Evolutionary conservation across 805 yeast genomes (phyloP), one percentile per base, ranked within the genome.

Genomic region (Trichomonascus vanleenenianus): DNA sequence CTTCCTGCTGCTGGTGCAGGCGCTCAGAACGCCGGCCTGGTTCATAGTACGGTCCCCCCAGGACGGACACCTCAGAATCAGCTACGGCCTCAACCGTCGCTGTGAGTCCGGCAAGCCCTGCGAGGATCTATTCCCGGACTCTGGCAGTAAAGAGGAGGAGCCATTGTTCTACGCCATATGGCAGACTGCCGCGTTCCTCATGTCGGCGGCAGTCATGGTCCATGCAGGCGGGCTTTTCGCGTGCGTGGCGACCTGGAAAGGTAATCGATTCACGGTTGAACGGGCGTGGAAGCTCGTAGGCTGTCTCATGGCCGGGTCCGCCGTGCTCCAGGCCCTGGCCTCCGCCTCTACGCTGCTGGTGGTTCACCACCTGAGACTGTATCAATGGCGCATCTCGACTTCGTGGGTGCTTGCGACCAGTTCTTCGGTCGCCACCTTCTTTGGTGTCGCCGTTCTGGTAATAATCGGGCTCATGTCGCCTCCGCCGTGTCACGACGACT

Each of bases 381-480:
- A n/a, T 16, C 19, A 34, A n/a, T 34, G 38, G 38, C 38, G 38
- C 12, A 34, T 34, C 11, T 14, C 20, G 8, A 34, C 14, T n/a
- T 14, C 20, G 4, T 34, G 38, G 38, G 38, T 18, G 11, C 16
- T 34, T 18, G 38, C 38, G 7, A 15, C 38, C 12, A 18, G 19
- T 10, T 34, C 38, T 4, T 34, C 19, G 19, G 38, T 34, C 19
- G 7, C 15, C 11, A n/a, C 38, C 12, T 18, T 34, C 7, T 18
- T 34, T 8, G 20, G 14, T 5, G 16, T 18, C 15, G 22, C 10
- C 20, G 16, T 14, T 5, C 11, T 34, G 22, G 38, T 18, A 4
- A 34, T 34, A 9, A 20, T 34, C 4, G 38, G 38, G 16, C 14
- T 34, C 38, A 34, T 34, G 38, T n/a, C 38, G 22, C 38, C 38